Percentiles rank a stretch among this genome's conserved stretches.
These are phyloP conservation scores for Myxozyma mucilagina DNA, from an alignment of 805 yeast species.

Conservation along the genomic window DNA sequence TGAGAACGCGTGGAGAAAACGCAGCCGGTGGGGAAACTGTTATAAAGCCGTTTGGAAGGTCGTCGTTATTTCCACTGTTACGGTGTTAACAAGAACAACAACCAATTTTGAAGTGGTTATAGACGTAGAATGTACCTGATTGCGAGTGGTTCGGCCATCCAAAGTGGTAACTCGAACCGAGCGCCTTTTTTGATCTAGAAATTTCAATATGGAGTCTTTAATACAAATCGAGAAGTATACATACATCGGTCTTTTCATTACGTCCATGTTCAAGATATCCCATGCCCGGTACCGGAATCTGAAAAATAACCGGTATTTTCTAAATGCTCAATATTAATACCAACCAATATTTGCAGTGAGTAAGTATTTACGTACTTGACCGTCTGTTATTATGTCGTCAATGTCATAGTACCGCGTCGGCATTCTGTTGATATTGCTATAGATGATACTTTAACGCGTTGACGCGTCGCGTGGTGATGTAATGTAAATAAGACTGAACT, in stretches of 20 bases:
- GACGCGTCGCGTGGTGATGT: background rate
- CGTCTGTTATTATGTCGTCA: constrained; percentile 40
- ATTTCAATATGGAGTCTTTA: background rate
- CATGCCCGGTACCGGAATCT: constrained; percentile 76
- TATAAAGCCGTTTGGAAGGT: constrained; percentile 51
- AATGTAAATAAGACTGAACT: background rate
- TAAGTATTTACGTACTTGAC: constrained; percentile 34
- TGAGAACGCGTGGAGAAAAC: constrained; percentile 62
- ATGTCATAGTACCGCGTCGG: constrained; percentile 27
- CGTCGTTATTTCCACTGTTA: constrained; percentile 35
- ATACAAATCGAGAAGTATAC: background rate
- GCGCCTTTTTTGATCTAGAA: constrained; percentile 55
- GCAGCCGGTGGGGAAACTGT: constrained; percentile 72
- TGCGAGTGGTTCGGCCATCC: constrained; percentile 84
- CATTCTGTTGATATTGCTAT: background rate
- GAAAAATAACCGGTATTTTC: constrained; percentile 77
- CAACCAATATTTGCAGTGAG: constrained; percentile 36
- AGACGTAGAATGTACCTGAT: constrained; percentile 40
- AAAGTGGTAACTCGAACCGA: constrained; percentile 75
- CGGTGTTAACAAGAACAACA: constrained; percentile 7
- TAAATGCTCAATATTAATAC: constrained; percentile 47
- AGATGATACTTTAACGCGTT: background rate
- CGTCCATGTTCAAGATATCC: constrained; percentile 64
- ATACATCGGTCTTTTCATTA: constrained; percentile 19
- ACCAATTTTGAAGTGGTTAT: constrained; percentile 40